Evolutionary conservation across 2,329 filamentous ascomycete genomes (phyloP).

Genomic region (Uncinocarpus reesii): DNA sequence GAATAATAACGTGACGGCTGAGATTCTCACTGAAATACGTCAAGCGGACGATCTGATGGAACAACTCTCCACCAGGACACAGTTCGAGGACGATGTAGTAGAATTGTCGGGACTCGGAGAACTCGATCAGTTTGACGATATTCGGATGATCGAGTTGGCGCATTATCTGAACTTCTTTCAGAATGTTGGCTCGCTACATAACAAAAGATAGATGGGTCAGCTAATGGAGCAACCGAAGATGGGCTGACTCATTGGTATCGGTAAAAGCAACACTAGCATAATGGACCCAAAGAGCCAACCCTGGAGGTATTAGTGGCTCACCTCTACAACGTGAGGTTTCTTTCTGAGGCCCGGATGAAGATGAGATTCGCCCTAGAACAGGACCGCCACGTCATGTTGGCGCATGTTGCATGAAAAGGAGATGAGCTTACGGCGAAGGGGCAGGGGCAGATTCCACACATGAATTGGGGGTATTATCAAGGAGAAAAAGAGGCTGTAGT

Average conservation of each 20-base stretch:
- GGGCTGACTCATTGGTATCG: not conserved
- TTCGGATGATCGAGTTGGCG: constrained; percentile 92
- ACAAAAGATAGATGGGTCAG: constrained; percentile 4
- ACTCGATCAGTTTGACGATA: constrained; percentile 86
- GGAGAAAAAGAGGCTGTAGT: constrained; percentile 14
- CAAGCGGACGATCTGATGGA: constrained; percentile 95
- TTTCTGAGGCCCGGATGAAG: constrained; percentile 95
- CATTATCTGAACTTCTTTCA: constrained; percentile 99
- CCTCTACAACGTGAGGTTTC: constrained; percentile 88
- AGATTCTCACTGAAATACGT: constrained; percentile 98
- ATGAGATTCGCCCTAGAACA: constrained; percentile 72
- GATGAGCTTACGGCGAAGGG: not conserved
- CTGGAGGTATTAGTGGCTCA: constrained; percentile 48
- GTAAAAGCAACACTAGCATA: constrained; percentile 1
- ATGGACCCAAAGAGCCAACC: constrained; percentile 5
- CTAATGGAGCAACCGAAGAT: not conserved
- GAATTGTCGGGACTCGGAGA: constrained; percentile 85
- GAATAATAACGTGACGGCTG: constrained; percentile 83
- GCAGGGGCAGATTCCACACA: not conserved
- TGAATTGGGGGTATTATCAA: not conserved
- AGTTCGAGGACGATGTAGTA: constrained; percentile 97
- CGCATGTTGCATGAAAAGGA: constrained; percentile 6
- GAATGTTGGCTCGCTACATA: constrained; percentile 59
- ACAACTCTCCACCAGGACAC: constrained; percentile 88
- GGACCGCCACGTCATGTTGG: constrained; percentile 8